A percentile compares a stretch with the other conserved stretches of the same genome.
Conservation (phyloP, 495 filamentous ascomycete species). For the Platismatia glauca region DNA sequence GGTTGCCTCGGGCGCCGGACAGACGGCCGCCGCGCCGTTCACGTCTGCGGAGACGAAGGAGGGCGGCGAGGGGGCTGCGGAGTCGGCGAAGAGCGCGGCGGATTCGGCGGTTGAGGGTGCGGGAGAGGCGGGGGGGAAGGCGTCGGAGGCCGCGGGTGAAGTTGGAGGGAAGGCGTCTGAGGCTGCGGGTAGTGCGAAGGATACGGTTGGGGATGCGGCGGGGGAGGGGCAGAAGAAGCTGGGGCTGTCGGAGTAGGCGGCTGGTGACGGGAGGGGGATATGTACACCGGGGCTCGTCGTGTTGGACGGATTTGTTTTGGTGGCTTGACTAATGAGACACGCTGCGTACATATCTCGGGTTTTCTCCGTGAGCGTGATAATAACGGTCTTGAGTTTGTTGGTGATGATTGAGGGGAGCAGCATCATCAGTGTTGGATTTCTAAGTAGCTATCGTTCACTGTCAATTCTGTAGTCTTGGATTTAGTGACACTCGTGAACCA, state of each 20-base stretch:
- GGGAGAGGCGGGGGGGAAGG: not conserved
- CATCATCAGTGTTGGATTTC: too few relatives aligned
- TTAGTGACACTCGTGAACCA: too few relatives aligned
- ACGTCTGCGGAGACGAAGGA: not conserved
- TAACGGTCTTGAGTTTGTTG: too few relatives aligned
- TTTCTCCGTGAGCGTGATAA: too few relatives aligned
- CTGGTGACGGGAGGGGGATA: not conserved
- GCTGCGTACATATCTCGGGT: too few relatives aligned
- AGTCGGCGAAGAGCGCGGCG: not conserved
- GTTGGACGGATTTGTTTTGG: not conserved
- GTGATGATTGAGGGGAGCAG: too few relatives aligned
- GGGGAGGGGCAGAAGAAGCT: not conserved
- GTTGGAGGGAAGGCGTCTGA: not conserved
- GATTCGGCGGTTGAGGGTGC: not conserved
- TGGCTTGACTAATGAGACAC: not conserved
- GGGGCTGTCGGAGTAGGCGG: not conserved
- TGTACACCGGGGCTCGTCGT: not conserved
- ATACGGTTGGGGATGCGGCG: not conserved
- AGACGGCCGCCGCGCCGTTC: not conserved
- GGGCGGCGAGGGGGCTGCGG: not conserved
- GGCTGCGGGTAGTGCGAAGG: not conserved
- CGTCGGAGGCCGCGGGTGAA: not conserved
- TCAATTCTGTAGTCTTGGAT: too few relatives aligned
- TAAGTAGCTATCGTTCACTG: too few relatives aligned
- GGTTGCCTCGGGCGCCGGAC: conserved; percentile 11